Conservation (phyloP, 108 stramenopile species). For the Skeletonema marinoi region DNA sequence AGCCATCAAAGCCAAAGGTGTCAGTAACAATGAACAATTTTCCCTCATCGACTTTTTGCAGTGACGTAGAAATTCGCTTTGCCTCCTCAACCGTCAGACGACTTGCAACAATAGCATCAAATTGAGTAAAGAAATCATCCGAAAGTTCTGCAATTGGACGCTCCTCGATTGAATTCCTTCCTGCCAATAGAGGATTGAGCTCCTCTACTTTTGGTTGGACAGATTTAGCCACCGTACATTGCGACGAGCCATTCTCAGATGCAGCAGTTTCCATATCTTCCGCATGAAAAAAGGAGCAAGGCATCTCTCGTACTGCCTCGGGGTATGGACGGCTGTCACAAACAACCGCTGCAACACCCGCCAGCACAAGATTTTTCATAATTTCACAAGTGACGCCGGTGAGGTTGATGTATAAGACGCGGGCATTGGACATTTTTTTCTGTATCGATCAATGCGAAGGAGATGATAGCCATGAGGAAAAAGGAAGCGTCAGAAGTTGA, state of each 20-base stretch:
- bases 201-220: conserved; percentile 82
- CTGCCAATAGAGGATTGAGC: conserved; percentile 86
- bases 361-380: conserved; percentile 92
- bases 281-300: conserved; percentile 51
- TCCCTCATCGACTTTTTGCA: conserved; percentile 9
- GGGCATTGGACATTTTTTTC: conserved; percentile 85
- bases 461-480: background rate
- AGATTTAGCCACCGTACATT: conserved; percentile 62
- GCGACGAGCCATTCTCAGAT: conserved; percentile 3
- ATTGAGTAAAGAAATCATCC: conserved; percentile 72
- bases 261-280: conserved; percentile 42
- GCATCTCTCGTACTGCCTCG: conserved; percentile 48
- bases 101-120: conserved; percentile 86
- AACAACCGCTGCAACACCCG: conserved; percentile 85
- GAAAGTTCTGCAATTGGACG: conserved; percentile 50
- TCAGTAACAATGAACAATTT: conserved; percentile 74
- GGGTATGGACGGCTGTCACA: conserved; percentile 80
- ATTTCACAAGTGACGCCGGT: conserved; percentile 87
- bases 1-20: conserved; percentile 85
- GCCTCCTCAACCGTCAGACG: conserved; percentile 62
- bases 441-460: conserved; percentile 3
- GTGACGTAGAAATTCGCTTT: conserved; percentile 51
- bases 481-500: background rate
- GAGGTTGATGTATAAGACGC: conserved; percentile 89
- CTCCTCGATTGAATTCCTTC: conserved; percentile 71